phyloP scores from a whole-genome alignment of 164 flowering plant genomes.

The Euptelea pleiosperma region DNA sequence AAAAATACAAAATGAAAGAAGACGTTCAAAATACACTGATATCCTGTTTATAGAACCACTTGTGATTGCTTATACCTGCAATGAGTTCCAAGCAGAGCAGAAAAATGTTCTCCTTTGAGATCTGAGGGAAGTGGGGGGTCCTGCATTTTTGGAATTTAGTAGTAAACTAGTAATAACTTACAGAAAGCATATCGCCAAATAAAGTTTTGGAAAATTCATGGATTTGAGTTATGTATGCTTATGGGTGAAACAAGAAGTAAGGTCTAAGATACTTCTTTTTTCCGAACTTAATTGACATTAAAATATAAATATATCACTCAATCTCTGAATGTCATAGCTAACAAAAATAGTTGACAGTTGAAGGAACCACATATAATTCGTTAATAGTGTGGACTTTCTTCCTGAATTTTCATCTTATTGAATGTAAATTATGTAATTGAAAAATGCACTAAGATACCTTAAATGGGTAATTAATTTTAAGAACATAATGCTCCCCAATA shows the following conservation, averaged over 20 bases:
- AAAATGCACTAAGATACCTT: conserved; percentile 49
- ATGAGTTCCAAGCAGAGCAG: conserved; percentile 85
- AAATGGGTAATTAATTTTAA: conserved; percentile 87
- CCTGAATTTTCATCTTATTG: not conserved
- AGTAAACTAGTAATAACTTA: not conserved
- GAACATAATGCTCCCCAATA: conserved; percentile 73
- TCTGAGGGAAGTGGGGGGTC: conserved; percentile 84
- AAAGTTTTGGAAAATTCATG: not conserved
- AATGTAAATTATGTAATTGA: not conserved
- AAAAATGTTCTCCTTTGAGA: conserved; percentile 71
- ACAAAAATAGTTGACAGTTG: too few species aligned
- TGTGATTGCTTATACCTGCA: conserved; percentile 50
- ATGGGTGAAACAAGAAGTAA: too few species aligned
- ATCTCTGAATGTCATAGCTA: too few species aligned
- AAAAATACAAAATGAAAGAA: not conserved
- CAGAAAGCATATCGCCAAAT: not conserved
- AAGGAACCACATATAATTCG: too few species aligned
- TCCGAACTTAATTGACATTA: too few species aligned
- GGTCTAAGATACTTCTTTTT: too few species aligned
- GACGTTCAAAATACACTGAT: not conserved
- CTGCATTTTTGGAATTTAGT: conserved; percentile 35
- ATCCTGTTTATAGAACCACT: not conserved
- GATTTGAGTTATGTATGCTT: not conserved
- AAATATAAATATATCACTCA: too few species aligned
- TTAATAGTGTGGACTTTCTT: not conserved